Evolutionary conservation across 306 rosid genomes (phyloP), one percentile per base, ranked within the genome.

Genomic region (Vigna hirtella): DNA sequence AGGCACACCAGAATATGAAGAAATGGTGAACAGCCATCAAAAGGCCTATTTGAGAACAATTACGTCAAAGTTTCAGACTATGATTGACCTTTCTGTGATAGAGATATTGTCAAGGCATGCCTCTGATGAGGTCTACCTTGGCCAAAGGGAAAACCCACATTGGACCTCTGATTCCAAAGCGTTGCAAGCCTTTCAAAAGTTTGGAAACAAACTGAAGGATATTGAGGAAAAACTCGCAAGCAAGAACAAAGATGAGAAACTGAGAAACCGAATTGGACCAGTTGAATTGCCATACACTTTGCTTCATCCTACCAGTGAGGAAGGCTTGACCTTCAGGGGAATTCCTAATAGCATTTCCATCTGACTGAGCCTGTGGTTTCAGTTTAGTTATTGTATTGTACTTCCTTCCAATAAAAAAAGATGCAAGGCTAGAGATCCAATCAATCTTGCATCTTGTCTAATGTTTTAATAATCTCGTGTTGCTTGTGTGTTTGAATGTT

Each of bases 41-140:
- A 87, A 86, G 82, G 97, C 89, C 63, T 87, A 86, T 83, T 48
- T 92, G 61, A 87, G 80, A 81, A 89, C 89, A 51, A 82, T 92
- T 18, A 80, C 90, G 3, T 70, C 93, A 1, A 90, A 89, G 34
- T 50, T 78, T 15, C 84, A 66, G 72, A 72, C 92, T 9, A 83
- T 93, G 2, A 74, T 88, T 28, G 93, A 92, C 48, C 86, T 93
- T 49, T 82, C 98, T 2, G 87, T 89, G 9, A 82, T 93, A 47
- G 97, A 93, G 48, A 85, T 93, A 0, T 55, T 93, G 78, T 93
- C 97, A 9, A 86, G 86, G 73, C 97, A 92, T 77, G 88, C 96
- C 9, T 83, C 94, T 51, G 97, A 93, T 79, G 97, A 93, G 84
- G 42, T 89, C 12, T 93, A 87, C 74, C 91, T 93, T 32, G 97